Evolutionary conservation across 2,329 filamentous ascomycete species (phyloP), one percentile per base, ranked within the genome.

Genomic region (Pyrenochaeta sp.): DNA sequence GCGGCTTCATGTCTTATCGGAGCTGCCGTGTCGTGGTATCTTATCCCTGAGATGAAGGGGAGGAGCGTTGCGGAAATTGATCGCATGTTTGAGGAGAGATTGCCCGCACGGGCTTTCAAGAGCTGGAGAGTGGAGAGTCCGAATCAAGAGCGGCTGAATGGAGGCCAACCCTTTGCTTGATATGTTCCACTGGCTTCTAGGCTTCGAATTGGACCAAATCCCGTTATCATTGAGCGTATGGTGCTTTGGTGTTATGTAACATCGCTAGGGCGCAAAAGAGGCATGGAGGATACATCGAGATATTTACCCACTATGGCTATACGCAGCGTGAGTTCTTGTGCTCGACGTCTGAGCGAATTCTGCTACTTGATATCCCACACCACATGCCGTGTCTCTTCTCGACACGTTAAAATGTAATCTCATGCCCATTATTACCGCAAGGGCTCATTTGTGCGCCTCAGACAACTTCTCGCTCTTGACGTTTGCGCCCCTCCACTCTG

Each of bases 41-140:
- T 76, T 36, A 73, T 87, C 0, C 85, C 85, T 0, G 85, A 88
- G 66, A 86, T 85, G 74, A 83, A 82, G 69, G 81, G 81, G 3
- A 71, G 82, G 22, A 81, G 72, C 1, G 73, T 80, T 0, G 74
- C 74, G 37, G 82, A 85, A 63, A 82, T 86, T 56, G 83, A 86
- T 67, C 50, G 65, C 58, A 80, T 75, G 69, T 73, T 73, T 56
- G 70, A 68, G 50, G 40, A 67, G 52, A 39, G 42, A 1, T 9
- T 71, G 28, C 27, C 44, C 5, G 64, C 67, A 12, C 57, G 67
- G 47, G 47, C 52, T 34, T 72, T 70, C 37, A 66, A 62, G 47
- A 44, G 37, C 0, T 72, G 65, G 66, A 59, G 50, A 37, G 53
- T 34, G 6, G 45, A 46, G 44, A 32, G 15, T 6, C n/a, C 15